Percentiles rank a stretch among this genome's conserved stretches.
Evolutionary conservation across 179 eudicot species (phyloP).

Genomic region (Carnegiea gigantea): DNA sequence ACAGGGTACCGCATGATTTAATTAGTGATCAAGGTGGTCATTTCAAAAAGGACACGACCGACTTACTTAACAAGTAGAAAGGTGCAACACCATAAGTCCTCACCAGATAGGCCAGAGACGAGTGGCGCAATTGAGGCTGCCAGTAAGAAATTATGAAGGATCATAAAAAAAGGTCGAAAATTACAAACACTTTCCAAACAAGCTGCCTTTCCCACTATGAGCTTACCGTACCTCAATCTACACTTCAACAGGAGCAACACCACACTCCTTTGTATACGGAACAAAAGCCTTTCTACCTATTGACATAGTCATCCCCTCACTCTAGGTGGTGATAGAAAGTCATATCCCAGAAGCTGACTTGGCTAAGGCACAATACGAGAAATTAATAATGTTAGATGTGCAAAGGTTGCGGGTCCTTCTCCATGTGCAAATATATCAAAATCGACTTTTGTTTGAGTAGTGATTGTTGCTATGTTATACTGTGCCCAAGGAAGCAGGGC

Average conservation of each 20-base stretch:
- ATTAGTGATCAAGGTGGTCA: neutral
- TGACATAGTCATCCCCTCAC: neutral
- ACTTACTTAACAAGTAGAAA: conserved; percentile 36
- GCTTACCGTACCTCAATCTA: neutral
- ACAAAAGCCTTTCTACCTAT: neutral
- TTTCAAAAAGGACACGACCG: neutral
- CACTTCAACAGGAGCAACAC: neutral
- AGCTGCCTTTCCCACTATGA: neutral
- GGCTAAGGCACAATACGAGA: neutral
- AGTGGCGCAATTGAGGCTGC: neutral
- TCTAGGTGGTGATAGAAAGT: neutral
- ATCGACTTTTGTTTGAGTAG: too few relatives aligned
- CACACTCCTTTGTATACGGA: neutral
- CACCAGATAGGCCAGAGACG: neutral
- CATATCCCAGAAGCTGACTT: neutral
- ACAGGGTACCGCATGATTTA: neutral
- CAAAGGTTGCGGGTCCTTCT: neutral
- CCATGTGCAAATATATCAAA: neutral
- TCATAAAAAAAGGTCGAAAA: neutral
- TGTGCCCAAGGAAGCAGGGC: neutral
- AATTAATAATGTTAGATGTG: too few relatives aligned
- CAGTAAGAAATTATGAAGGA: too few relatives aligned
- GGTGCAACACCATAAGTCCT: neutral
- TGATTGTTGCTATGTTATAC: too few relatives aligned
- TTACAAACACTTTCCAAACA: neutral